Conservation (phyloP, 768 basidiomycete genomes). For the Phaffia australis region DNA sequence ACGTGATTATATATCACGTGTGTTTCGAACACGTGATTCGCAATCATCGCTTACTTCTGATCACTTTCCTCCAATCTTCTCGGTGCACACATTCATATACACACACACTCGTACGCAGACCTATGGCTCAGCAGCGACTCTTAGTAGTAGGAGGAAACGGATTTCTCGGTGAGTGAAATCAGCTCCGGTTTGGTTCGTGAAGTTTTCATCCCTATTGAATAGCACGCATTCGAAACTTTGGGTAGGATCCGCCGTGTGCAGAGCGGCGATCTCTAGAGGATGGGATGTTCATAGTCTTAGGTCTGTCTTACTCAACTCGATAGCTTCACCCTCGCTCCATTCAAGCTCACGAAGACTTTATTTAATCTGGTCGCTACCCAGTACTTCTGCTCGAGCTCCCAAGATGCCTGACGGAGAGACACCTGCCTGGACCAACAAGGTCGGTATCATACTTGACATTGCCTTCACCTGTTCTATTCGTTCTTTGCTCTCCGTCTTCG, state of each 20-base stretch:
- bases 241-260: constrained; percentile 84
- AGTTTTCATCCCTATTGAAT: not conserved
- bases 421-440: constrained; percentile 74
- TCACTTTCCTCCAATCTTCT: too few species aligned
- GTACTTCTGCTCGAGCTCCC: constrained; percentile 78
- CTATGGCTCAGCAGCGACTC: constrained; percentile 42
- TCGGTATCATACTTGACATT: constrained; percentile 37
- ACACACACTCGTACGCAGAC: too few species aligned
- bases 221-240: not conserved
- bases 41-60: too few species aligned
- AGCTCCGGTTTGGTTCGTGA: constrained; percentile 1
- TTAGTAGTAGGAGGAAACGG: constrained; percentile 99
- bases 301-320: constrained; percentile 40
- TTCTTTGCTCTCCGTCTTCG: constrained; percentile 11
- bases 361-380: constrained; percentile 35
- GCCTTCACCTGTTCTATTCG: constrained; percentile 19
- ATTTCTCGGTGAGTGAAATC: constrained; percentile 60
- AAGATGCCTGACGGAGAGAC: constrained; percentile 77
- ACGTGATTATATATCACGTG: not conserved
- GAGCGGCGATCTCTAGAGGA: constrained; percentile 69
- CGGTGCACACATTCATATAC: too few species aligned
- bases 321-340: not conserved
- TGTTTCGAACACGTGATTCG: not conserved
- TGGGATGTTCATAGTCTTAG: constrained; percentile 83
- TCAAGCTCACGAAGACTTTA: constrained; percentile 11